phyloP scores from a whole-genome alignment of 2,329 filamentous ascomycete genomes.

The Botrytis galanthina region DNA sequence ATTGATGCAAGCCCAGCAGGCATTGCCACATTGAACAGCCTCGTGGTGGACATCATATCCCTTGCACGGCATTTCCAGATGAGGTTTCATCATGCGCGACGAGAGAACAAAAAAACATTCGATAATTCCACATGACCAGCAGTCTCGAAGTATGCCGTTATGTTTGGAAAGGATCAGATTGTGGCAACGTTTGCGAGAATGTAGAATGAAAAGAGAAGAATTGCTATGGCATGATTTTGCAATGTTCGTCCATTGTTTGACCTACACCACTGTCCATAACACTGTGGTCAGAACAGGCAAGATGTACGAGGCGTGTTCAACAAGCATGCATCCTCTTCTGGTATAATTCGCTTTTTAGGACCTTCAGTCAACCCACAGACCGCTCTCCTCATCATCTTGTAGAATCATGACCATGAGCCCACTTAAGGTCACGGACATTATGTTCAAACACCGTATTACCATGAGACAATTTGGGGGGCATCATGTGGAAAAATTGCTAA shows the following conservation, averaged over 20 bases:
- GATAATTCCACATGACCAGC: not conserved
- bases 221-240: not conserved
- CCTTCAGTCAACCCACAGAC: not conserved
- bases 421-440: slow-evolving; percentile 10
- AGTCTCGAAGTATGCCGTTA: not conserved
- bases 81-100: not conserved
- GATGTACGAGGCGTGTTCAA: not conserved
- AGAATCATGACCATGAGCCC: not conserved
- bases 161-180: slow-evolving; percentile 1
- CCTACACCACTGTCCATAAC: not conserved
- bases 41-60: not conserved
- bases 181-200: not conserved
- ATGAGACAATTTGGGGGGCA: slow-evolving; percentile 1
- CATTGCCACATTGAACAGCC: not conserved
- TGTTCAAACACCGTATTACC: slow-evolving; percentile 5
- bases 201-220: not conserved
- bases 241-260: slow-evolving; percentile 14
- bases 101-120: not conserved
- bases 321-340: not conserved
- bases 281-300: not conserved
- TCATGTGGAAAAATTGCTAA: not conserved
- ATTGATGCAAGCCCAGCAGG: not conserved
- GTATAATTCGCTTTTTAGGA: not conserved
- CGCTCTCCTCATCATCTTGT: slow-evolving; percentile 2
- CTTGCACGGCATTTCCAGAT: not conserved